Conservation (phyloP, 2,329 filamentous ascomycete species). For the Cylindrodendrum hubeiense region DNA sequence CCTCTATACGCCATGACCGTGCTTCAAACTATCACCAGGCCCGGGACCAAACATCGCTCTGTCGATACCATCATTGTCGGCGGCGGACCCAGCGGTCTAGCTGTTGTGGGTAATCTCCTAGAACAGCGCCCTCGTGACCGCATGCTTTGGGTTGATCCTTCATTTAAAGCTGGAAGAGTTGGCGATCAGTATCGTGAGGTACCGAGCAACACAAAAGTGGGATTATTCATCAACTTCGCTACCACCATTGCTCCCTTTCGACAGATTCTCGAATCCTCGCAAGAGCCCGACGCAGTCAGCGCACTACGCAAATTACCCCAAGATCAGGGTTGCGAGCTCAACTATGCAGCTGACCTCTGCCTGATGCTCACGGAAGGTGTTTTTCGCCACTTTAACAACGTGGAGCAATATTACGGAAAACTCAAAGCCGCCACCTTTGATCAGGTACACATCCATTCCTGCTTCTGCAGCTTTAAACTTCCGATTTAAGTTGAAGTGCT, state of each 20-base stretch:
- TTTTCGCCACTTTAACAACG: constrained; percentile 49
- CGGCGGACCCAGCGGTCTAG: constrained; percentile 58
- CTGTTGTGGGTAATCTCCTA: constrained; percentile 70
- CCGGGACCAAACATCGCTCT: constrained; percentile 47
- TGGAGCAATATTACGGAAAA: constrained; percentile 52
- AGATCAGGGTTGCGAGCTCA: constrained; percentile 68
- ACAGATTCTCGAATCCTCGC: constrained; percentile 59
- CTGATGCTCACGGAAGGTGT: constrained; percentile 59
- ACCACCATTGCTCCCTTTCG: constrained; percentile 65
- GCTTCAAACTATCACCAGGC: too few relatives aligned
- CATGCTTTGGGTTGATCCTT: constrained; percentile 70
- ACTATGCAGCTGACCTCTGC: constrained; percentile 68
- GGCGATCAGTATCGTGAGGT: constrained; percentile 70
- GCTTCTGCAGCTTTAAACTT: neutral
- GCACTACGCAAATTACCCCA: constrained; percentile 65
- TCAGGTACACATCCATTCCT: constrained; percentile 25
- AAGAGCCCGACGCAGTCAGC: constrained; percentile 65
- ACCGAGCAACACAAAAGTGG: constrained; percentile 72
- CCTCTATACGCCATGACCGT: too few relatives aligned
- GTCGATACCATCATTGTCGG: constrained; percentile 38
- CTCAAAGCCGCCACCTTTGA: constrained; percentile 50
- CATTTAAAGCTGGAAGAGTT: constrained; percentile 66
- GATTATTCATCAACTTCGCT: constrained; percentile 69
- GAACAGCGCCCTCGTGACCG: constrained; percentile 58
- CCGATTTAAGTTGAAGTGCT: neutral